Evolutionary conservation across 108 stramenopile species (phyloP), one percentile per base, ranked within the genome.

Genomic region (Cyclotella cryptica): DNA sequence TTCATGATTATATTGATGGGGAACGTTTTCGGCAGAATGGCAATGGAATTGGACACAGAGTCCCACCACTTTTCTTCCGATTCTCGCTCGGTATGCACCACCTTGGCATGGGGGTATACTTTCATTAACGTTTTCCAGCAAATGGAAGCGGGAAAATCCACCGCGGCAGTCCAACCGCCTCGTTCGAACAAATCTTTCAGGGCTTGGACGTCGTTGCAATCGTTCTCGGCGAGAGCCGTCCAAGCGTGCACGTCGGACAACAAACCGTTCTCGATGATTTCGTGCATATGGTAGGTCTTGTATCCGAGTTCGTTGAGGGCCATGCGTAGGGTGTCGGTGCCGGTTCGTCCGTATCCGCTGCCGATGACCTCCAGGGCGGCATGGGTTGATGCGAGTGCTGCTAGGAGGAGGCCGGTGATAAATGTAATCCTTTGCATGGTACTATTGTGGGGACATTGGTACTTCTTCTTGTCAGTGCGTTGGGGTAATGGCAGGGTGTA

Each of bases 51-150:
- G 17, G 47, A 49, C 13, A 41, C 54, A 4, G 26, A 28, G 10
- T 74, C 62, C 72, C 72, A 74, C 72, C 54, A 74, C 42, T n/a
- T n/a, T n/a, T 65, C 17, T 46, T 74, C 72, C 15, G 72, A 64
- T 41, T 27, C 28, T 7, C 72, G 55, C 26, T 54, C 40, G 26
- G 72, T 74, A 35, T 64, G 72, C 9, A 74, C 35, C 8, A 74
- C 21, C 57, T 74, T 74, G 17, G 54, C 52, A 47, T 74, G 9
- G 15, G 72, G 72, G 45, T 44, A 74, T 27, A 27, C 27, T 15
- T 64, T 30, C 27, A 43, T 41, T 6, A 74, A 45, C 40, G 13
- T 19, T 44, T 62, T 29, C 39, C 35, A 74, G 49, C 51, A 62
- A 21, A 62, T 39, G 63, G 17, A 21, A 19, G 55, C 62, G 41